Conservation (phyloP, 139 green algal genomes). For the Gonium pectorale region DNA sequence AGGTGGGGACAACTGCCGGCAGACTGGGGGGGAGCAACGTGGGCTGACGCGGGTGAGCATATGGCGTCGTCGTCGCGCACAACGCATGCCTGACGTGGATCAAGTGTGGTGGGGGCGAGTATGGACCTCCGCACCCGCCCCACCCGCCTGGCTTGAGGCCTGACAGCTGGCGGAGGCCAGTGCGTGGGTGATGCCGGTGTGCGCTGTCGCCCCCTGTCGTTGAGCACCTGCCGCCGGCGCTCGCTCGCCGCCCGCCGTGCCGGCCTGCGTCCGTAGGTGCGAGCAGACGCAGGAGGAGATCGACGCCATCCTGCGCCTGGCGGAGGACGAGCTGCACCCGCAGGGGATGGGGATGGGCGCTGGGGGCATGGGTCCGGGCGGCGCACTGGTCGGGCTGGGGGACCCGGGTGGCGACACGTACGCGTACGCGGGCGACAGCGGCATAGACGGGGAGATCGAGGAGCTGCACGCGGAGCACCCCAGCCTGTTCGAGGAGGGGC, state of each 20-base stretch:
- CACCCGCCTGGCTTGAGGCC: too few species aligned
- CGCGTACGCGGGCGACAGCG: conserved; percentile 1
- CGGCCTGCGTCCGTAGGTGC: conserved; percentile 9
- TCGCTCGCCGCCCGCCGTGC: too few species aligned
- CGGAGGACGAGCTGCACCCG: neutral
- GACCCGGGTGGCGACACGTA: neutral
- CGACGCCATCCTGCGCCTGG: conserved; percentile 40
- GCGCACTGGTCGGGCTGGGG: neutral
- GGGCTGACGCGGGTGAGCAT: too few species aligned
- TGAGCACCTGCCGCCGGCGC: neutral
- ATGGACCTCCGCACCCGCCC: too few species aligned
- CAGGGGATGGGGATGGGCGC: neutral
- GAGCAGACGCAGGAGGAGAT: conserved; percentile 56
- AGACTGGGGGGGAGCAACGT: too few species aligned
- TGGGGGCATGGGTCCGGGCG: too few species aligned
- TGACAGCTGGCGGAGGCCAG: too few species aligned
- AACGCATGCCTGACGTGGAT: too few species aligned
- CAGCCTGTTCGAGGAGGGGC: conserved; percentile 8
- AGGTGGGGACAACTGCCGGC: too few species aligned
- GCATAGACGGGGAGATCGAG: conserved; percentile 36
- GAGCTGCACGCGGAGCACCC: conserved; percentile 37
- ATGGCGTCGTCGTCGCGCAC: too few species aligned
- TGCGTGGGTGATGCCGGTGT: neutral
- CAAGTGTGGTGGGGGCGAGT: too few species aligned
- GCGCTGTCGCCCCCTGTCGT: neutral